Evolutionary conservation across 1,284 basidiomycete species (phyloP).

Genomic region (Cryptococcus jaspeensis): DNA sequence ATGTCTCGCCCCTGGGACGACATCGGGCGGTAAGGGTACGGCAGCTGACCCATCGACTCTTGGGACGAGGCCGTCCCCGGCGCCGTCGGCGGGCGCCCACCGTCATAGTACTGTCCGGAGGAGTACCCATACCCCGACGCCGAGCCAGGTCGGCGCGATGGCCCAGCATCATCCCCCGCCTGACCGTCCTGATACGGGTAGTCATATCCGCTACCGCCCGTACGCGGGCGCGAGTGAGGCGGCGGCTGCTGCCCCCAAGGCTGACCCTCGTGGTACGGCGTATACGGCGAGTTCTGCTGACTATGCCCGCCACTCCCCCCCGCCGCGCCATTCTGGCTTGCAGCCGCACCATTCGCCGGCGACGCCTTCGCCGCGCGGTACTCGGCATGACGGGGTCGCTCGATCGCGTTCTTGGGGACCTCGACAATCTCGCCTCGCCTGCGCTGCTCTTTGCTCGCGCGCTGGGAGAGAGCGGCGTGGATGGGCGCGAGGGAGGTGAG

Average conservation of each 20-base stretch:
- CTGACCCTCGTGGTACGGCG: constrained; percentile 18
- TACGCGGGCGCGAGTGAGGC: constrained; percentile 6
- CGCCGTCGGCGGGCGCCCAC: constrained; percentile 26
- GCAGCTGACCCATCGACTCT: constrained; percentile 30
- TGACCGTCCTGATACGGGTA: constrained; percentile 27
- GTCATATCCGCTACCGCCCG: constrained; percentile 24
- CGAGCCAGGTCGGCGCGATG: constrained; percentile 38
- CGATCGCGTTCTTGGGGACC: constrained; percentile 48
- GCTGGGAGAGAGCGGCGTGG: constrained; percentile 68
- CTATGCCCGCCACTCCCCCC: background rate
- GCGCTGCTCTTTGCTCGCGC: constrained; percentile 51
- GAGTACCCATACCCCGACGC: constrained; percentile 32
- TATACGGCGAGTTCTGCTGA: constrained; percentile 24
- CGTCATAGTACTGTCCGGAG: constrained; percentile 31
- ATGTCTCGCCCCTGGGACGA: constrained; percentile 44
- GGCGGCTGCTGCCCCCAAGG: constrained; percentile 19
- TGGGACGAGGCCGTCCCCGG: constrained; percentile 30
- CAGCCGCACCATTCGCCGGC: background rate
- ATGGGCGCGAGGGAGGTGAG: constrained; percentile 83
- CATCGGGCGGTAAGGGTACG: constrained; percentile 44
- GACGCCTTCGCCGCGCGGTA: constrained; percentile 15
- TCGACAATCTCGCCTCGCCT: constrained; percentile 50
- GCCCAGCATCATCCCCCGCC: constrained; percentile 34
- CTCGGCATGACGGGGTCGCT: constrained; percentile 38
- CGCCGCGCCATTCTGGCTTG: background rate